phyloP scores from a whole-genome alignment of 2,329 filamentous ascomycete species.

The Nemania serpens region DNA sequence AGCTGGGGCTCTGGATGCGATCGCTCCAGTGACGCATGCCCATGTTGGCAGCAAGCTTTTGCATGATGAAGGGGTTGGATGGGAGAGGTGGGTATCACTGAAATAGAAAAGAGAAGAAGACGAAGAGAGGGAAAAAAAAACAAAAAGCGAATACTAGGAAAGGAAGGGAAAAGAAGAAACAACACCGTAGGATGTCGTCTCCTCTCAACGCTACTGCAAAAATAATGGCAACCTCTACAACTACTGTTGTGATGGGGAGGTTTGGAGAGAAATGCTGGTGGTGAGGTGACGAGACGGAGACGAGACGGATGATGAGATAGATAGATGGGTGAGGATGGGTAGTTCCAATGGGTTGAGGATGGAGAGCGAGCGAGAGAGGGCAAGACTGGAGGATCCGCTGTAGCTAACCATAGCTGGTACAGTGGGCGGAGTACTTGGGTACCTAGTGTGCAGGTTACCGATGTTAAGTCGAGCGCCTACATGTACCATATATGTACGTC shows the following conservation, averaged over 20 bases:
- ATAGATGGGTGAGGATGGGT: slow-evolving; percentile 29
- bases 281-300: slow-evolving; percentile 35
- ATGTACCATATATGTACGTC: not conserved
- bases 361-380: slow-evolving; percentile 26
- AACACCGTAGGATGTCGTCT: slow-evolving; percentile 32
- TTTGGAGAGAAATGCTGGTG: slow-evolving; percentile 34
- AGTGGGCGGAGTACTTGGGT: no score
- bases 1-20: slow-evolving; percentile 67
- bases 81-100: slow-evolving; percentile 35
- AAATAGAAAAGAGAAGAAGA: slow-evolving; percentile 24
- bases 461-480: slow-evolving; percentile 5
- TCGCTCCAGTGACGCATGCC: slow-evolving; percentile 75
- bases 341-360: slow-evolving; percentile 24
- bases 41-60: slow-evolving; percentile 70
- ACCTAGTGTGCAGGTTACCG: slow-evolving; percentile 2
- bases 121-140: slow-evolving; percentile 29
- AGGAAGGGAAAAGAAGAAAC: slow-evolving; percentile 37
- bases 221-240: slow-evolving; percentile 35
- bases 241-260: slow-evolving; percentile 34
- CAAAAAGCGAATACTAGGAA: slow-evolving; percentile 31
- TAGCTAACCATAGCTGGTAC: not conserved
- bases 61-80: slow-evolving; percentile 57
- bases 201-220: slow-evolving; percentile 27
- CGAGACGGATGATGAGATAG: slow-evolving; percentile 33
- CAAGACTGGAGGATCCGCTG: slow-evolving; percentile 17